Evolutionary conservation across 148 eudicot species (phyloP), one percentile per base, ranked within the genome.

Genomic region (Mesembryanthemum crystallinum): DNA sequence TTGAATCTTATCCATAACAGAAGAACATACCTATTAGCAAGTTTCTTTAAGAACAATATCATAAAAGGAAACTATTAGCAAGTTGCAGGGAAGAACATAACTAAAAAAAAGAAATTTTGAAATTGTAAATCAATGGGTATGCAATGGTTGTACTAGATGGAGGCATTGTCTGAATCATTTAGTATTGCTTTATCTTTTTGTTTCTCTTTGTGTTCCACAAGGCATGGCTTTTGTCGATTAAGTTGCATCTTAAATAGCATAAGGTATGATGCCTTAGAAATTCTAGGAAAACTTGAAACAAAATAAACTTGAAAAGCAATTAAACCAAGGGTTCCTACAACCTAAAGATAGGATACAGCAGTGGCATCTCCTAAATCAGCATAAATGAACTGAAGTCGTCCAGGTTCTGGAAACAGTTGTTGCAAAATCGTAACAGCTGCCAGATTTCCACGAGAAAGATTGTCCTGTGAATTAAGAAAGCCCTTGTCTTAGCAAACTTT

Each of bases 391-490:
- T 93, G 96, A 76, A 93, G 92, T 73, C 89, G 82, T 76, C 92
- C 96, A 35, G 93, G 92, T 82, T 88, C 93, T 2, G 98, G 96
- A 81, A 88, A 93, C 54, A 93, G 73, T 55, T 84, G 84, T 82
- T 90, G 92, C 73, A 93, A 79, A 80, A 93, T 81, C 79, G 84
- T 87, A 27, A 93, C 84, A 63, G 98, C 98, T n/a, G 88, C 98
- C 18, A 93, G 80, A 75, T 93, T 93, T 78, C 98, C 98, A 58
- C 98, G 89, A 72, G 98, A 93, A 43, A 93, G 93, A 83, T 93
- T 93, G 82, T 93, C 98, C 96, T 93, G 75, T 61, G 58, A 82
- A 10, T 59, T 18, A 54, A 73, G 25, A 64, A 60, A 29, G 24
- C 35, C 8, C 54, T 33, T 73, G 14, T 45, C 57, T 35, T 54